Percentiles rank a stretch among this genome's conserved stretches.
Evolutionary conservation across 805 yeast species (phyloP).

Genomic region (Candida morakotiae): DNA sequence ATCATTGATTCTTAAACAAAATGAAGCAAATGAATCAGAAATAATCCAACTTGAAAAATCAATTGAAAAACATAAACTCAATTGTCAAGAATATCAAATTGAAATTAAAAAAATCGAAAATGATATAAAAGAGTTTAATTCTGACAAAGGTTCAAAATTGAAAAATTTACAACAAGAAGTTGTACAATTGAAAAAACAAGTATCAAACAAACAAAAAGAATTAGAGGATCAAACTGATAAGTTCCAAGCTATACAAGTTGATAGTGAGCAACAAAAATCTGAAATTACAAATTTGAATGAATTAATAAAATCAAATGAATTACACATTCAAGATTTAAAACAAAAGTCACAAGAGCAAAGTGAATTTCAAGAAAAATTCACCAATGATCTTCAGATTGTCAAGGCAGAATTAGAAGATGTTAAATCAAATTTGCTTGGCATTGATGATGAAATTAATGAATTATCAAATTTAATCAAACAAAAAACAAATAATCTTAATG

Average conservation of each 20-base stretch:
- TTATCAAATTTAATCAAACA: conserved; percentile 42
- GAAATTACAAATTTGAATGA: conserved; percentile 51
- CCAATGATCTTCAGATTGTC: conserved; percentile 14
- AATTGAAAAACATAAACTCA: conserved; percentile 32
- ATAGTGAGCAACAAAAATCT: conserved; percentile 58
- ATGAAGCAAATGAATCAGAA: conserved; percentile 42
- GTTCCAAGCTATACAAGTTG: conserved; percentile 64
- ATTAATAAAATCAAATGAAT: conserved; percentile 32
- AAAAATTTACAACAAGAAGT: conserved; percentile 58
- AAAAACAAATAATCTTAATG: conserved; percentile 42
- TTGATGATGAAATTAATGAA: conserved; percentile 73
- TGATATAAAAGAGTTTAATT: conserved; percentile 79
- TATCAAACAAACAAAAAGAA: conserved; percentile 37
- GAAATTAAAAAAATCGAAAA: conserved; percentile 56
- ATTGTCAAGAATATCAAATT: conserved; percentile 24
- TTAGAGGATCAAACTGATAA: conserved; percentile 46
- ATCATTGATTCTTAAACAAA: conserved; percentile 49
- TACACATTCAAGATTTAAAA: conserved; percentile 26
- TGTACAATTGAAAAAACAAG: conserved; percentile 20
- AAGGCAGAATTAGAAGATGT: conserved; percentile 46
- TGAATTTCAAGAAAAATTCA: conserved; percentile 14
- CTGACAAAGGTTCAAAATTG: conserved; percentile 77
- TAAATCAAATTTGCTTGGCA: conserved; percentile 55
- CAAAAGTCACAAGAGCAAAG: conserved; percentile 6
- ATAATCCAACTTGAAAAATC: conserved; percentile 36